Conservation (phyloP, 2,329 filamentous ascomycete species). For the Trichoderma pleuroti region DNA sequence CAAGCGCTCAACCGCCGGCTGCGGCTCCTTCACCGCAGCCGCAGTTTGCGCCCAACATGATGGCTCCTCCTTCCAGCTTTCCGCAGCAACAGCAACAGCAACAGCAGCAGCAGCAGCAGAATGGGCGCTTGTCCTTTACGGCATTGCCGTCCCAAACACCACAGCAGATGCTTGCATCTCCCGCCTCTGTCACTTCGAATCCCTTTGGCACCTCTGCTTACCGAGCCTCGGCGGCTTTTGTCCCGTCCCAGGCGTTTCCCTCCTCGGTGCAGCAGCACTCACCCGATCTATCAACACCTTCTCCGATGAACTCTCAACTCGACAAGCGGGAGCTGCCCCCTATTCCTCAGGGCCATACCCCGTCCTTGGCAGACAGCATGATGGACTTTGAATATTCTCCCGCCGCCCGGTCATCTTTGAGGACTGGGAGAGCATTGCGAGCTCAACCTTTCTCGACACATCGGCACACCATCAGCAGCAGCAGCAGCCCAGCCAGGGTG, state of each 20-base stretch:
- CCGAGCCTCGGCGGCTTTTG: slow-evolving; percentile 22
- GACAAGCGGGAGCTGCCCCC: slow-evolving; percentile 39
- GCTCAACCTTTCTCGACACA: slow-evolving; percentile 35
- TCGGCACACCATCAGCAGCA: slow-evolving; percentile 27
- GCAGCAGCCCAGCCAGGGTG: slow-evolving; percentile 20
- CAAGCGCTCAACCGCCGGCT: slow-evolving; percentile 22
- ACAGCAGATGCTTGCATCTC: neutral
- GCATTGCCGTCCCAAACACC: slow-evolving; percentile 33
- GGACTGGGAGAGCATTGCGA: slow-evolving; percentile 41
- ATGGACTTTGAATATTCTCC: slow-evolving; percentile 46
- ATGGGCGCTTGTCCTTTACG: slow-evolving; percentile 32
- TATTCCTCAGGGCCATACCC: slow-evolving; percentile 26
- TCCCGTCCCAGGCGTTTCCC: slow-evolving; percentile 26
- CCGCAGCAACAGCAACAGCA: slow-evolving; percentile 3
- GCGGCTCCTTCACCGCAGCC: slow-evolving; percentile 23
- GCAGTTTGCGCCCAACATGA: slow-evolving; percentile 18
- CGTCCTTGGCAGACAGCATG: slow-evolving; percentile 30
- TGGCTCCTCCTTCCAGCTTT: slow-evolving; percentile 5
- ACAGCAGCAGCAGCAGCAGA: slow-evolving; percentile 1
- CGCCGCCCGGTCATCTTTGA: slow-evolving; percentile 36
- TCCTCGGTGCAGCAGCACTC: slow-evolving; percentile 30
- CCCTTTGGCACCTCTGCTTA: slow-evolving; percentile 26
- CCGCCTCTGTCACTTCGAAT: slow-evolving; percentile 30
- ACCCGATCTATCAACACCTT: slow-evolving; percentile 33
- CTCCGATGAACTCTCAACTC: slow-evolving; percentile 28